These are phyloP conservation scores for Peniophora sp. DNA, from an alignment of 1,284 basidiomycete genomes.

Conservation along the genomic window DNA sequence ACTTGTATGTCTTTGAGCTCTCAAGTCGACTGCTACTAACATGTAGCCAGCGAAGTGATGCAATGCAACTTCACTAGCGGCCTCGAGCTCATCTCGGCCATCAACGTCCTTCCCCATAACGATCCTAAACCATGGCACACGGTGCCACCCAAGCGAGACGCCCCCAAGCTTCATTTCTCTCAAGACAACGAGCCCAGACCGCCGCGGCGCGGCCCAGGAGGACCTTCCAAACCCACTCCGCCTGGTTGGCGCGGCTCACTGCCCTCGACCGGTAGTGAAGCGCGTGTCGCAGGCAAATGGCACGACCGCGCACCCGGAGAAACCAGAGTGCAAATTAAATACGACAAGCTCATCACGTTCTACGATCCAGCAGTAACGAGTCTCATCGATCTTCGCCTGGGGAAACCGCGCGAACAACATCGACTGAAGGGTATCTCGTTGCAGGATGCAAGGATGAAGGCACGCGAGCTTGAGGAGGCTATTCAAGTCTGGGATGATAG, in stretches of 20 bases:
- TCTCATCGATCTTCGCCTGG: conserved; percentile 21
- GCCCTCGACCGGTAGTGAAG: not conserved
- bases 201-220: not conserved
- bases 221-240: conserved; percentile 2
- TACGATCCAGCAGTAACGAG: conserved; percentile 32
- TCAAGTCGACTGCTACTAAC: not conserved
- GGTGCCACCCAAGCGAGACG: not conserved
- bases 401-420: conserved; percentile 25
- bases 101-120: conserved; percentile 6
- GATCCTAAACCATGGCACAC: not conserved
- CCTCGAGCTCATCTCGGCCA: conserved; percentile 27
- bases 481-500: conserved; percentile 10
- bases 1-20: conserved; percentile 28
- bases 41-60: conserved; percentile 37
- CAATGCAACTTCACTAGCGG: conserved; percentile 38
- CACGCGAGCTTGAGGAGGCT: conserved; percentile 8
- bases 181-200: not conserved
- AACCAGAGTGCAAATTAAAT: conserved; percentile 32
- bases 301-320: conserved; percentile 36
- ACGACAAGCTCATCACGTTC: conserved; percentile 30
- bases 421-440: conserved; percentile 22
- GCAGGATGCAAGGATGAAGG: conserved; percentile 1
- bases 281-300: conserved; percentile 26
- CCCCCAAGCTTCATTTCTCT: not conserved
- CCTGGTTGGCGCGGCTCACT: conserved; percentile 10